Conservation (phyloP, 257 asterid genomes). For the Perilla frutescens region DNA sequence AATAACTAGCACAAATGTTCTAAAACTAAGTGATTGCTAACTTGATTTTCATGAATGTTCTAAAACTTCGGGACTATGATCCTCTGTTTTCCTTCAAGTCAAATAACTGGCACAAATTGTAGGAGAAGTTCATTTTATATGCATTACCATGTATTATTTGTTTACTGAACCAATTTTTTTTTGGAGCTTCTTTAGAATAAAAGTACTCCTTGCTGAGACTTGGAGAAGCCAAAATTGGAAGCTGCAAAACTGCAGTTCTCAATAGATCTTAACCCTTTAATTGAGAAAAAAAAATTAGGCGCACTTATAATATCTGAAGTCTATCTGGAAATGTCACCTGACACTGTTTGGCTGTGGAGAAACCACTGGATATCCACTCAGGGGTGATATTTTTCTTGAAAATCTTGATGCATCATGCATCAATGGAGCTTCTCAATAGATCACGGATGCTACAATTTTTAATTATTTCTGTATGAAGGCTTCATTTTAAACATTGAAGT, state of each 20-base stretch:
- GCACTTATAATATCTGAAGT: not conserved
- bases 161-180: not conserved
- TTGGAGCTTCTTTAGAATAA: slow-evolving; percentile 14
- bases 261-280: not conserved
- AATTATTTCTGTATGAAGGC: not conserved
- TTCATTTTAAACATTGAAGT: not conserved
- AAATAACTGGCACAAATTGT: slow-evolving; percentile 17
- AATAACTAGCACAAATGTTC: too few species aligned
- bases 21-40: slow-evolving; percentile 34
- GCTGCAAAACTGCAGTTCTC: slow-evolving; percentile 1
- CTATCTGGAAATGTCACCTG: not conserved
- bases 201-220: slow-evolving; percentile 6
- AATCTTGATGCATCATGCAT: not conserved
- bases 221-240: not conserved
- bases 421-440: slow-evolving; percentile 11
- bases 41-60: slow-evolving; percentile 48
- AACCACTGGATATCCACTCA: not conserved
- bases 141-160: not conserved
- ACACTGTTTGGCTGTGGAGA: slow-evolving; percentile 1
- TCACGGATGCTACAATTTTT: slow-evolving; percentile 10
- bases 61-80: not conserved
- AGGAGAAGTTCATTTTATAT: not conserved
- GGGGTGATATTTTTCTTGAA: not conserved
- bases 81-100: not conserved
- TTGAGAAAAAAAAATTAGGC: not conserved